Evolutionary conservation across 352 stramenopile species (phyloP).

Genomic region (Pythium graminicola): DNA sequence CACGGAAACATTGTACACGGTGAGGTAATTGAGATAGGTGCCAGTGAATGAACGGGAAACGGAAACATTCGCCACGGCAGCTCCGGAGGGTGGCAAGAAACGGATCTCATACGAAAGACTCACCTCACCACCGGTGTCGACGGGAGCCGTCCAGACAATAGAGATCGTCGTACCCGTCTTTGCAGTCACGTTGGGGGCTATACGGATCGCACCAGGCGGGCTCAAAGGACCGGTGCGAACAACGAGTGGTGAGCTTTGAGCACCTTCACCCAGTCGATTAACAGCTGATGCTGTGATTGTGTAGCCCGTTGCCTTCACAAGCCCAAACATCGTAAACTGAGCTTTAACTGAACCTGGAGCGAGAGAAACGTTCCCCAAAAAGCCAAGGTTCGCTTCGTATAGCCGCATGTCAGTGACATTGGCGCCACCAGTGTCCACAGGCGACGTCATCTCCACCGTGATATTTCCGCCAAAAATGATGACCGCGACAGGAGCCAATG

Average conservation of each 20-base stretch:
- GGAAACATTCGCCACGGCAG: neutral
- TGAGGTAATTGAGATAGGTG: conserved; percentile 30
- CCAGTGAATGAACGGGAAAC: conserved; percentile 7
- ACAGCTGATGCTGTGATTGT: conserved; percentile 31
- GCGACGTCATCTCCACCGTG: conserved; percentile 34
- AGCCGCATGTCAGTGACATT: conserved; percentile 33
- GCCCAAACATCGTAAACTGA: conserved; percentile 27
- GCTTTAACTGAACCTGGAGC: neutral
- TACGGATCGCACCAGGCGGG: conserved; percentile 26
- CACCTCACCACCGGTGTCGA: conserved; percentile 42
- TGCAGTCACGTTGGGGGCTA: conserved; percentile 21
- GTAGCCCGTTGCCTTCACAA: conserved; percentile 32
- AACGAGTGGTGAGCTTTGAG: conserved; percentile 13
- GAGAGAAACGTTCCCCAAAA: conserved; percentile 17
- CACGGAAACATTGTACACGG: conserved; percentile 31
- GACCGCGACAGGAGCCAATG: conserved; percentile 23
- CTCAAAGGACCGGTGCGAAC: conserved; percentile 33
- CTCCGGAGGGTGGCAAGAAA: conserved; percentile 5
- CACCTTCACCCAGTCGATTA: conserved; percentile 34
- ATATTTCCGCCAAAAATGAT: conserved; percentile 54
- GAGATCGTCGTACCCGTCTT: conserved; percentile 36
- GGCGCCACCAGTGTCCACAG: conserved; percentile 39
- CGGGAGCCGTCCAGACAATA: conserved; percentile 28
- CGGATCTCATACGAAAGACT: conserved; percentile 19
- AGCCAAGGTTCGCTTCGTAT: conserved; percentile 29